Evolutionary conservation across 345 rosid genomes (phyloP).

Genomic region (Citrus reticulata): DNA sequence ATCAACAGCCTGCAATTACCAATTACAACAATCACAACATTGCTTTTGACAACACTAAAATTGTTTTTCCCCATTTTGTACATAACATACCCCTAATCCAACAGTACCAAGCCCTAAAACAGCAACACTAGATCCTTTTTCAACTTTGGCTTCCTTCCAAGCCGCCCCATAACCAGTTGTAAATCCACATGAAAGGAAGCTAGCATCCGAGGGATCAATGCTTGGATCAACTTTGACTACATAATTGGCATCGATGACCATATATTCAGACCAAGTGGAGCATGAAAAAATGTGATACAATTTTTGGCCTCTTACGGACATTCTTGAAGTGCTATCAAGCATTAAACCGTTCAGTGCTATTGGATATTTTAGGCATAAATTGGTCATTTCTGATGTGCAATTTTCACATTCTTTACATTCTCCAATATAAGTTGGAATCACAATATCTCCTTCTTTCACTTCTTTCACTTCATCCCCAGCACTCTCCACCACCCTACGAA

Average conservation of each 20-base stretch:
- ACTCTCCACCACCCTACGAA: slow-evolving; percentile 54
- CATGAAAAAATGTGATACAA: slow-evolving; percentile 45
- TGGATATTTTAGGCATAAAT: slow-evolving; percentile 50
- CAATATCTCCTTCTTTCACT: slow-evolving; percentile 54
- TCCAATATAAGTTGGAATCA: slow-evolving; percentile 47
- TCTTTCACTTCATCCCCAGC: slow-evolving; percentile 54
- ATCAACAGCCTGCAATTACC: slow-evolving; percentile 36
- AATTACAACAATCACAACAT: neutral
- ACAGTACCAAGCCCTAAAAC: slow-evolving; percentile 77
- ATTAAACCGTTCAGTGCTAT: slow-evolving; percentile 29
- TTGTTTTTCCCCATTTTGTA: too few species aligned
- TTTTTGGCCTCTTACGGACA: slow-evolving; percentile 44
- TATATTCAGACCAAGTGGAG: slow-evolving; percentile 71
- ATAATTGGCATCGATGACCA: slow-evolving; percentile 42
- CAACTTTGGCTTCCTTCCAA: slow-evolving; percentile 61
- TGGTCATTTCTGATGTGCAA: slow-evolving; percentile 39
- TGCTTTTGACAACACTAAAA: neutral
- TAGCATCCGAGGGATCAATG: slow-evolving; percentile 36
- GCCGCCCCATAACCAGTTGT: slow-evolving; percentile 71
- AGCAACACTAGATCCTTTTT: slow-evolving; percentile 52
- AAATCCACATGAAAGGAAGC: slow-evolving; percentile 64
- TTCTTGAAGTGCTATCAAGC: slow-evolving; percentile 55
- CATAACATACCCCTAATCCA: slow-evolving; percentile 51
- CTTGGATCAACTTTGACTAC: slow-evolving; percentile 43
- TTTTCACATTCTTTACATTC: slow-evolving; percentile 66